Evolutionary conservation across 2,329 filamentous ascomycete species (phyloP).

Genomic region (Piedraia hortae): DNA sequence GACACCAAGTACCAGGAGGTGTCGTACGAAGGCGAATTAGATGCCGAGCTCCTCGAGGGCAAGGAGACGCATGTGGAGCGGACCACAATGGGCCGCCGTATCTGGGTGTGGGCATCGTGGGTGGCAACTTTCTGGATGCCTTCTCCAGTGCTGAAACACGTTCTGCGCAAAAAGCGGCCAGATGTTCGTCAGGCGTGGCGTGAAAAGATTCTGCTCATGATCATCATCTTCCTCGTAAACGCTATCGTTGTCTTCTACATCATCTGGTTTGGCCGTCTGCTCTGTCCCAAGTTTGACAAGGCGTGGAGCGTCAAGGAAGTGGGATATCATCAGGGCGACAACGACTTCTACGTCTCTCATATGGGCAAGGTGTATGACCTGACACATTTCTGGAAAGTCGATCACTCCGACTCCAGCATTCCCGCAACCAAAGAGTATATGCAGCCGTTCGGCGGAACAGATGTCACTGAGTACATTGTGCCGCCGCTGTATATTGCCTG

Average conservation of each 20-base stretch:
- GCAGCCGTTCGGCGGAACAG: conserved; percentile 47
- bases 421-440: conserved; percentile 38
- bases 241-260: conserved; percentile 74
- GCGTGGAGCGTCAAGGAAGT: conserved; percentile 55
- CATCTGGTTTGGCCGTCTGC: conserved; percentile 50
- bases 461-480: conserved; percentile 65
- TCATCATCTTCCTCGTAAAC: conserved; percentile 61
- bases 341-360: conserved; percentile 69
- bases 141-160: conserved; percentile 46
- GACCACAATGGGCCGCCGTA: conserved; percentile 33
- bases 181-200: conserved; percentile 95
- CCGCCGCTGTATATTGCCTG: conserved; percentile 53
- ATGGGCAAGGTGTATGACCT: conserved; percentile 82
- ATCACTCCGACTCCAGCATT: conserved; percentile 46
- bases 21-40: conserved; percentile 43
- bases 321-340: conserved; percentile 35
- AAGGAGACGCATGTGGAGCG: conserved; percentile 48
- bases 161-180: conserved; percentile 89
- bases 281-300: conserved; percentile 82
- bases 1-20: conserved; percentile 47
- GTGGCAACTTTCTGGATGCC: conserved; percentile 81
- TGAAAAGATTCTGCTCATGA: conserved; percentile 66
- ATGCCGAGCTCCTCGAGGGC: conserved; percentile 49
- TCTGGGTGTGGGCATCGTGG: conserved; percentile 70
- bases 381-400: conserved; percentile 54